Base-by-base conservation (phyloP, 331 rosid genomes). In the Prunus yedoensis region DNA sequence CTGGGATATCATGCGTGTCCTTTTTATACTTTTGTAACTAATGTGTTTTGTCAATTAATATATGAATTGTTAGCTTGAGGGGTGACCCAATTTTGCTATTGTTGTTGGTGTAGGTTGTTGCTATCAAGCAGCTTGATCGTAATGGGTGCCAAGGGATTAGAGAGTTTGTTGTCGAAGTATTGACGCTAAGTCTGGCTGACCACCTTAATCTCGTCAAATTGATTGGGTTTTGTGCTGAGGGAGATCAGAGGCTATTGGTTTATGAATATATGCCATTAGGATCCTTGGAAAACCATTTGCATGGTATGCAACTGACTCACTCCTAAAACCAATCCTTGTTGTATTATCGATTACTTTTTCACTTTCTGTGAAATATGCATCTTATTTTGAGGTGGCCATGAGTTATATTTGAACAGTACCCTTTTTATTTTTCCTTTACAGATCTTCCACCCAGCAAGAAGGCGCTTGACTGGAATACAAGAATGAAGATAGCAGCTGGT, bases 251-350 rank as follows among this genome's bases (percentile, higher is more conserved):
- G 73, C 84, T 94, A 45, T 74, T 94, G 86, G 96, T 91, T 72
- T 94, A 94, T 3, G 99, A 94, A 79, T 91, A 89, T 87, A 92
- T 94, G 95, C 89, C 87, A 8, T 66, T 92, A 30, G 93, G 95
- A 81, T 94, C 97, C 59, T 79, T 94, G 83, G 97, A 90, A 82
- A 67, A 81, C 75, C 96, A 88, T 85, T 86, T 94, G 66, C 82
- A 90, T 12, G 96, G 98, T 93, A 86, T 30, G 60, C 45, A 66
- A 41, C 70, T 38, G 5, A 16, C 15, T 15, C 18, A 35, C 28
- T 52, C 43, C 15, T 57, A 23, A 45, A 28, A 30, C 38, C 43
- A 3, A 5, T 5, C 28, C 49, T 51, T 27, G 53, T 28, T 43
- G 38, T 47, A 60, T 70, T 61, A 58, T 46, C 1, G 57, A 25